These are phyloP conservation scores for Exsudoporus frostii DNA, from an alignment of 768 basidiomycete genomes.

Conservation along the genomic window DNA sequence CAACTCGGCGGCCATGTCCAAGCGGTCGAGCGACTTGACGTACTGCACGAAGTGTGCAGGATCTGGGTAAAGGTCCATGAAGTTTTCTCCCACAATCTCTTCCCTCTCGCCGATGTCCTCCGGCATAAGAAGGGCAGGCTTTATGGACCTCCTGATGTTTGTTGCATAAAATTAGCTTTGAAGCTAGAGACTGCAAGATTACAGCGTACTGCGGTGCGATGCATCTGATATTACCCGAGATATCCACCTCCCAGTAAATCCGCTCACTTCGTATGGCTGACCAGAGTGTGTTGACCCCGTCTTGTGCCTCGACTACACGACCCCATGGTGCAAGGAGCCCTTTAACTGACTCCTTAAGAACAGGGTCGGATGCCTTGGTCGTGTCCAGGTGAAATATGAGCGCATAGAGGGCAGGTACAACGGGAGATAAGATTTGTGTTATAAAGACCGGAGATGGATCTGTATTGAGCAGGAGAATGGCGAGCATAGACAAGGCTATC, in stretches of 20 bases:
- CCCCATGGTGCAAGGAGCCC: constrained; percentile 76
- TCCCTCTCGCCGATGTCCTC: constrained; percentile 41
- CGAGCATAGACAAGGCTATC: constrained; percentile 48
- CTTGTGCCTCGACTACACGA: constrained; percentile 50
- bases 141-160: constrained; percentile 20
- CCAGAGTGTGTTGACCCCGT: constrained; percentile 59
- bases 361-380: constrained; percentile 61
- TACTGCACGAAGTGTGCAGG: constrained; percentile 66
- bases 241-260: constrained; percentile 53
- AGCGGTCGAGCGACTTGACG: constrained; percentile 60
- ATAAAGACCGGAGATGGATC: constrained; percentile 76
- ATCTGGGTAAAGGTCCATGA: constrained; percentile 72
- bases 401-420: constrained; percentile 64
- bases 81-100: constrained; percentile 42
- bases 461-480: constrained; percentile 63
- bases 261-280: constrained; percentile 50
- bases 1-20: constrained; percentile 67
- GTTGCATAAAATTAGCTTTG: background rate
- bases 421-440: constrained; percentile 60
- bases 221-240: constrained; percentile 49
- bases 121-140: constrained; percentile 50
- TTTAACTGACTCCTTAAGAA: constrained; percentile 53
- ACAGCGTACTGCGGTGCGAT: constrained; percentile 41
- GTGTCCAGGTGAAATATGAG: constrained; percentile 53
- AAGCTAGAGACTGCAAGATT: background rate